These are phyloP conservation scores for Knufia fluminis DNA, from an alignment of 2,329 filamentous ascomycete species.

Conservation along the genomic window DNA sequence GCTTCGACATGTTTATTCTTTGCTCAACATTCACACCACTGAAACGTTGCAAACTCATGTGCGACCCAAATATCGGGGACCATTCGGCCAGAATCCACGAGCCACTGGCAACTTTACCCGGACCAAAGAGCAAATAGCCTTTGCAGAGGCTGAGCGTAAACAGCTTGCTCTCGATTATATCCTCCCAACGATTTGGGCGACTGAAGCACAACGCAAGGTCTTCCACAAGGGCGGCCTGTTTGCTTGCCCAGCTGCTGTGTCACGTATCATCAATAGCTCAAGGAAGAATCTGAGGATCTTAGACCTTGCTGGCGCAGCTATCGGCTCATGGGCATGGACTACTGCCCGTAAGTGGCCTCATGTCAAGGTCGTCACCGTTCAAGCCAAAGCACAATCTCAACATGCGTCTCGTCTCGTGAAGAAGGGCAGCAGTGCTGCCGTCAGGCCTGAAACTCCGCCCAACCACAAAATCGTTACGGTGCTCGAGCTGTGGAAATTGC, in stretches of 20 bases:
- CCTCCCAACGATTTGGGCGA: conserved; percentile 50
- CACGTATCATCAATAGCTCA: conserved; percentile 11
- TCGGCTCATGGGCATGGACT: conserved; percentile 94
- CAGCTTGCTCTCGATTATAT: conserved; percentile 67
- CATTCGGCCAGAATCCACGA: conserved; percentile 63
- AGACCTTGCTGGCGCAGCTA: conserved; percentile 74
- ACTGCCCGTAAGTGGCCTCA: conserved; percentile 77
- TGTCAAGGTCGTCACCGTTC: conserved; percentile 79
- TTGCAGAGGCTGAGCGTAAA: conserved; percentile 58
- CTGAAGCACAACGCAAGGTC: conserved; percentile 52
- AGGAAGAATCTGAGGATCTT: conserved; percentile 50
- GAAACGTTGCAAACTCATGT: conserved; percentile 59
- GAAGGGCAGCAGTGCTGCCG: background rate
- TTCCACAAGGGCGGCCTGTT: conserved; percentile 51
- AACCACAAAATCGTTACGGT: conserved; percentile 84
- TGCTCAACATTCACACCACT: conserved; percentile 40
- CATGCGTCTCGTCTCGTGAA: conserved; percentile 44
- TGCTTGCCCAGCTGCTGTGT: conserved; percentile 41
- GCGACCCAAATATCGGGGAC: conserved; percentile 59
- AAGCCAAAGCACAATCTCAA: conserved; percentile 62
- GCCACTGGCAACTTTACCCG: conserved; percentile 44
- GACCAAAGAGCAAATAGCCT: conserved; percentile 28
- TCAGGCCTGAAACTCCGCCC: conserved; percentile 63
- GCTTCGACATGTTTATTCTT: conserved; percentile 65
- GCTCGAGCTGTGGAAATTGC: conserved; percentile 65